These are phyloP conservation scores for Aspergillus sp. DNA, from an alignment of 2,329 filamentous ascomycete genomes.

Conservation along the genomic window DNA sequence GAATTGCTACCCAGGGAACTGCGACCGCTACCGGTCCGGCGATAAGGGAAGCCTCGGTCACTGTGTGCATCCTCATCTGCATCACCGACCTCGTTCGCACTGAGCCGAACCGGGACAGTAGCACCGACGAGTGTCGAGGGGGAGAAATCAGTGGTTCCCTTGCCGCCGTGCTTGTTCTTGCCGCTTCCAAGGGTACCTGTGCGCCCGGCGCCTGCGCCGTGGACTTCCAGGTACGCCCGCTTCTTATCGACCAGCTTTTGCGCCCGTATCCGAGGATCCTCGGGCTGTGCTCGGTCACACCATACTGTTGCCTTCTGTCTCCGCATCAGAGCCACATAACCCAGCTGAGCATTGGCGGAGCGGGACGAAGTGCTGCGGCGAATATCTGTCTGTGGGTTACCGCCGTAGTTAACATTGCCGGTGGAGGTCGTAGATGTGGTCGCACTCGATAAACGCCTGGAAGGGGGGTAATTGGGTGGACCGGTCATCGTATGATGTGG, in stretches of 20 bases:
- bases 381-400: slow-evolving; percentile 33
- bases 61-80: slow-evolving; percentile 67
- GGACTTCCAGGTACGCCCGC: slow-evolving; percentile 80
- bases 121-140: slow-evolving; percentile 73
- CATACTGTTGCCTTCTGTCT: slow-evolving; percentile 98
- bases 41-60: slow-evolving; percentile 47
- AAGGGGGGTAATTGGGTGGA: slow-evolving; percentile 27
- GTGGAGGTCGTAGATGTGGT: slow-evolving; percentile 46
- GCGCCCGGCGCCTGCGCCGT: slow-evolving; percentile 58
- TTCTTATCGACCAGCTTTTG: slow-evolving; percentile 86
- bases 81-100: slow-evolving; percentile 92
- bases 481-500: slow-evolving; percentile 31
- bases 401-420: slow-evolving; percentile 31
- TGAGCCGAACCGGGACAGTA: slow-evolving; percentile 86
- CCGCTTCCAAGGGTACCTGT: slow-evolving; percentile 66
- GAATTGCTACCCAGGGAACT: slow-evolving; percentile 56
- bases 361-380: slow-evolving; percentile 80
- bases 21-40: slow-evolving; percentile 59
- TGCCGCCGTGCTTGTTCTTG: slow-evolving; percentile 87
- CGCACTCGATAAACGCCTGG: slow-evolving; percentile 43
- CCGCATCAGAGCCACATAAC: slow-evolving; percentile 93
- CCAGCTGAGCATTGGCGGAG: slow-evolving; percentile 66
- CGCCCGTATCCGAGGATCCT: slow-evolving; percentile 80
- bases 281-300: slow-evolving; percentile 91
- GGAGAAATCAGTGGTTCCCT: slow-evolving; percentile 76